Conservation (phyloP, 768 basidiomycete species). For the Neoboletus subvelutipes region DNA sequence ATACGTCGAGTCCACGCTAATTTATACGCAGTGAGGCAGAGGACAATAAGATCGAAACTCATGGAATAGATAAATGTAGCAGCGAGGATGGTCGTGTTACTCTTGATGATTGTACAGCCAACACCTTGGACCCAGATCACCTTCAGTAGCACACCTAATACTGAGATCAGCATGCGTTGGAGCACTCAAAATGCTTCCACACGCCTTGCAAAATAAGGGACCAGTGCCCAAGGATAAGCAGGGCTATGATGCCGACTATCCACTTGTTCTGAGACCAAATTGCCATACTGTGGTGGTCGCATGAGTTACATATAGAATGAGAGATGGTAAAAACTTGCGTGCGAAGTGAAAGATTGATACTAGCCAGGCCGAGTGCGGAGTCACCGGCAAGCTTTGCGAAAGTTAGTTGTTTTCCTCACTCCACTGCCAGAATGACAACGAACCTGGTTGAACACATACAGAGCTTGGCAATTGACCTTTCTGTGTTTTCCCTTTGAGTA, state of each 20-base stretch:
- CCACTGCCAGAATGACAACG: background rate
- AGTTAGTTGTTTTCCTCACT: background rate
- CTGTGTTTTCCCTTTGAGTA: constrained; percentile 20
- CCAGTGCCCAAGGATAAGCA: constrained; percentile 69
- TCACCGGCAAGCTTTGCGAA: constrained; percentile 40
- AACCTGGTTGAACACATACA: constrained; percentile 51
- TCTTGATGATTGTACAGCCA: constrained; percentile 56
- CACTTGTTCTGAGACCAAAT: constrained; percentile 62
- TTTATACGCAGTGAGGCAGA: constrained; percentile 60
- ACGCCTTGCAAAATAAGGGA: constrained; percentile 64
- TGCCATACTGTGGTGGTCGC: constrained; percentile 46
- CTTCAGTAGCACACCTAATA: constrained; percentile 56
- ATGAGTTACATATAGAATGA: constrained; percentile 1
- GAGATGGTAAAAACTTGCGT: constrained; percentile 33
- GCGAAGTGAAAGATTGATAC: constrained; percentile 47
- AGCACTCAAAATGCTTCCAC: background rate
- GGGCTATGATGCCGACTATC: constrained; percentile 48
- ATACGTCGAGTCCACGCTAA: constrained; percentile 36
- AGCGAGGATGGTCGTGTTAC: constrained; percentile 62
- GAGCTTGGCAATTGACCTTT: constrained; percentile 42
- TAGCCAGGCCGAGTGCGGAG: constrained; percentile 44
- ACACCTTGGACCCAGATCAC: constrained; percentile 50
- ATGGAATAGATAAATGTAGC: constrained; percentile 77
- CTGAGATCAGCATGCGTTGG: background rate
- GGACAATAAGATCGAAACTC: constrained; percentile 66